These are phyloP conservation scores for Fusarium sp. DNA, from an alignment of 2,329 filamentous ascomycete species.

Conservation along the genomic window DNA sequence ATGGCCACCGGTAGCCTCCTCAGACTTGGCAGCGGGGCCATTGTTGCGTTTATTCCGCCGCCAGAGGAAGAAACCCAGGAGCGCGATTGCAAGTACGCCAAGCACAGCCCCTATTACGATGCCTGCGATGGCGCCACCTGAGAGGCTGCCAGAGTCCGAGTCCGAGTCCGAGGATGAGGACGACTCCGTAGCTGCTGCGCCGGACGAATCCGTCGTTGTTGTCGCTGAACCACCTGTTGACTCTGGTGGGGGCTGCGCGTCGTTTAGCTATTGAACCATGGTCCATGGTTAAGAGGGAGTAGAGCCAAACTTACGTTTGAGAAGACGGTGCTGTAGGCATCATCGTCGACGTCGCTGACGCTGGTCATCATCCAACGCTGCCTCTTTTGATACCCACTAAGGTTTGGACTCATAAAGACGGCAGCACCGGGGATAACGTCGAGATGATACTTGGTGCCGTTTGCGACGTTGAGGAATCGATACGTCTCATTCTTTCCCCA, in stretches of 20 bases:
- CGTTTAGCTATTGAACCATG: background rate
- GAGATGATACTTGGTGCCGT: conserved; percentile 51
- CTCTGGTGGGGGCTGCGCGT: conserved; percentile 5
- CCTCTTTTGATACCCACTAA: conserved; percentile 44
- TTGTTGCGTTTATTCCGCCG: conserved; percentile 31
- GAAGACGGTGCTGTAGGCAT: conserved; percentile 52
- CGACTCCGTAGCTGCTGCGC: background rate
- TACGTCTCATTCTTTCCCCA: conserved; percentile 46
- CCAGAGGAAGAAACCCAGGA: conserved; percentile 49
- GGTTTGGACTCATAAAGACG: conserved; percentile 50
- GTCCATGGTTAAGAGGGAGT: background rate
- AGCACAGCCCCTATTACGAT: conserved; percentile 51
- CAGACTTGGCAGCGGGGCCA: background rate
- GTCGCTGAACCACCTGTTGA: conserved; percentile 18
- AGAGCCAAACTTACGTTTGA: conserved; percentile 43
- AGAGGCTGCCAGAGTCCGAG: conserved; percentile 38
- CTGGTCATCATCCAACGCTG: conserved; percentile 54
- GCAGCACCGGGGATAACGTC: conserved; percentile 52
- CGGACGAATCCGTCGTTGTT: conserved; percentile 19
- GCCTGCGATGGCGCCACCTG: conserved; percentile 50
- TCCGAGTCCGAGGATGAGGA: background rate
- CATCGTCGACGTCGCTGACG: conserved; percentile 48
- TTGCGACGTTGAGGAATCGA: conserved; percentile 50
- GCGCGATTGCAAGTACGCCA: conserved; percentile 44
- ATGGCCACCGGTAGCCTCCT: background rate